Evolutionary conservation across 441 rosid genomes (phyloP), one percentile per base, ranked within the genome.

Genomic region (Mallotus japonicus): DNA sequence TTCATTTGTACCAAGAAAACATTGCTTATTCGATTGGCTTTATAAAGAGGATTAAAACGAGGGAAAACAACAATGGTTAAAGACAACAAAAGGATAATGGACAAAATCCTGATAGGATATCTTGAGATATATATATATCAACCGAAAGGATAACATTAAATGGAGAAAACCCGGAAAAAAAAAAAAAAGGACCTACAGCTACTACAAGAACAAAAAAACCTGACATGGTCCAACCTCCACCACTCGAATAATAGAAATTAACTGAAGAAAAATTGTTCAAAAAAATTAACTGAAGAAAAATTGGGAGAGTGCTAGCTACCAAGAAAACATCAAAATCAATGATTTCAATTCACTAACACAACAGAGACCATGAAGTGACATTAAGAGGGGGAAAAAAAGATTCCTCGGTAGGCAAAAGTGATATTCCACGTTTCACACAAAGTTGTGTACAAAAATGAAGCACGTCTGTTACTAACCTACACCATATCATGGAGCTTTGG

Each of bases 381-480:
- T 65, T 4, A 37, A 37, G 40, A 37, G 40, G 40, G 40, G 6
- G 5, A 37, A 37, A 37, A 37, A 37, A 37, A 37, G 63, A 71
- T n/a, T 65, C 68, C 72, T 34, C n/a, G 7, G 58, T 13, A 8
- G 46, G 7, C 15, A 59, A 42, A 42, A 15, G 34, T 46, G 58
- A 49, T 63, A 73, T 55, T 13, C 65, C 49, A 62, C 42, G 20
- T 40, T 76, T 64, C 78, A 62, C 63, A 64, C 2, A 28, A 78
- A 70, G 17, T 49, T 50, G 74, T 49, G 79, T 28, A 54, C 77
- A 56, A 47, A 57, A 73, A 61, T 49, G 16, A 50, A 50, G 71
- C 80, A 76, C 80, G 80, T 73, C 70, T 49, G 14, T 6, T 57
- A 37, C 49, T 22, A 32, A 47, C 65, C 64, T 28, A 28, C 22